A percentile compares a stretch with the other conserved stretches of the same genome.
Conservation (phyloP, 73 alveolate genomes). For the Symbiodinium pilosum region DNA sequence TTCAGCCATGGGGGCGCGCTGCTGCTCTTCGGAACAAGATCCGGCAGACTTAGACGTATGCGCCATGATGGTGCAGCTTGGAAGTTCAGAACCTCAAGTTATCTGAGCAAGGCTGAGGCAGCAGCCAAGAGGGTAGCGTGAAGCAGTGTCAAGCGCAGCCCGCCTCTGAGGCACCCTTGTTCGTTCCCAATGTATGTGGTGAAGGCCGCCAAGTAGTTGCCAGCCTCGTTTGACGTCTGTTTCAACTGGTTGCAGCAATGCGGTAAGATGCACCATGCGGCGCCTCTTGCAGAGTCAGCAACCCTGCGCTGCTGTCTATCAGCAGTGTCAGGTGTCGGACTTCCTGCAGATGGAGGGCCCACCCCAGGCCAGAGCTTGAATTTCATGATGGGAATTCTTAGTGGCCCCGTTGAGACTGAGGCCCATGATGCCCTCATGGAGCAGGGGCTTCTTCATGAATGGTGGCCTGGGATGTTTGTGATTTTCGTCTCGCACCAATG, state of each 20-base stretch:
- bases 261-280: no score
- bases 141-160: no score
- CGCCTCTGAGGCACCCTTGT: slow-evolving; percentile 4
- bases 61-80: background rate
- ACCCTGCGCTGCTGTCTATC: no score
- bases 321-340: slow-evolving; percentile 1
- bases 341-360: slow-evolving; percentile 16
- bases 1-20: slow-evolving; percentile 1
- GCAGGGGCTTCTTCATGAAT: background rate
- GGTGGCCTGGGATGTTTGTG: background rate
- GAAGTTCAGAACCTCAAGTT: no score
- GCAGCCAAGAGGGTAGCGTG: no score
- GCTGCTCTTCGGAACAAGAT: background rate
- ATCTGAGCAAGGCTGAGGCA: no score
- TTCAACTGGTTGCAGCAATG: no score
- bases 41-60: background rate
- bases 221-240: no score
- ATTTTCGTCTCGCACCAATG: background rate
- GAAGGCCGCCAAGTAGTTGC: no score
- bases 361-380: background rate
- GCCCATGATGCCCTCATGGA: slow-evolving; percentile 5
- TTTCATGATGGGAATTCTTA: no score
- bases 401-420: background rate
- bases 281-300: no score
- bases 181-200: background rate